Evolutionary conservation across 169 alveolate genomes (phyloP).

Genomic region (Plasmodium vivax): DNA sequence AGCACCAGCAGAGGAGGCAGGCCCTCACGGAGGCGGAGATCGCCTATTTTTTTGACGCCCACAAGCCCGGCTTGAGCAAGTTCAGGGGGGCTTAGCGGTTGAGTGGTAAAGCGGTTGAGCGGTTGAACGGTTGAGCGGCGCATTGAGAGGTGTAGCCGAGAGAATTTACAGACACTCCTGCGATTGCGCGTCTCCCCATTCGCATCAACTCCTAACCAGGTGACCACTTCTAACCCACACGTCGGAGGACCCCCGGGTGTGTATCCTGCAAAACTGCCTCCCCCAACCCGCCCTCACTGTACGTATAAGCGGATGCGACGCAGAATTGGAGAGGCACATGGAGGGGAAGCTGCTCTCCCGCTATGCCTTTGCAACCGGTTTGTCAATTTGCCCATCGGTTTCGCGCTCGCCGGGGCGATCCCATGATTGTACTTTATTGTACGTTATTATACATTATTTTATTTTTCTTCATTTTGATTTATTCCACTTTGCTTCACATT

Average conservation of each 20-base stretch:
- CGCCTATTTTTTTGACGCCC: constrained; percentile 24
- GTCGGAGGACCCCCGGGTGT: too few relatives aligned
- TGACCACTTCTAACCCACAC: too few relatives aligned
- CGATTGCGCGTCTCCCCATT: background rate
- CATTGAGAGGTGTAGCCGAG: background rate
- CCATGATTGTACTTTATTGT: background rate
- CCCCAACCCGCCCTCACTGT: background rate
- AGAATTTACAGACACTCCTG: background rate
- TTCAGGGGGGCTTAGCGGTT: constrained; percentile 23
- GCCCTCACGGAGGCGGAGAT: constrained; percentile 60
- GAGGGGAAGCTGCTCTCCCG: background rate
- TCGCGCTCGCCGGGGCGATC: background rate
- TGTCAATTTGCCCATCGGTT: background rate
- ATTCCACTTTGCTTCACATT: background rate
- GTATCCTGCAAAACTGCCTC: too few relatives aligned
- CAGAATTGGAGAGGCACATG: background rate
- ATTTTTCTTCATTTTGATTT: too few relatives aligned
- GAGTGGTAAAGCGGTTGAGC: too few relatives aligned
- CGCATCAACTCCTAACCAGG: too few relatives aligned
- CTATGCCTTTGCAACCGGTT: background rate
- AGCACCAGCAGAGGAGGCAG: constrained; percentile 88
- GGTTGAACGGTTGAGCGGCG: background rate
- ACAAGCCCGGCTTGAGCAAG: constrained; percentile 31
- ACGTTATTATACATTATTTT: background rate
- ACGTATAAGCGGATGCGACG: background rate